Conservation (phyloP, 179 eudicot species). For the Corrigiola litoralis region DNA sequence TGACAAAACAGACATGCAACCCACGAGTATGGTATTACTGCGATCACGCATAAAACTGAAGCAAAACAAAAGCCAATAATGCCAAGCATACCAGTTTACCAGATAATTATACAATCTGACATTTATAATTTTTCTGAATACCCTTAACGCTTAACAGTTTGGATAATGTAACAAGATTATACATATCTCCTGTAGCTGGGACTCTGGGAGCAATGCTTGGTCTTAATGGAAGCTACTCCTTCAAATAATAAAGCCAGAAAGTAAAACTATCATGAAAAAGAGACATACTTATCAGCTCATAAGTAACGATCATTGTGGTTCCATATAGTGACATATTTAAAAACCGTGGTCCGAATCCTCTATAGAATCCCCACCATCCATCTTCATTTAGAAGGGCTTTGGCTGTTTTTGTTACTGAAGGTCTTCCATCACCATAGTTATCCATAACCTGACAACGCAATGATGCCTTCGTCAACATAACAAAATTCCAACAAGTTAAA, state of each 20-base stretch:
- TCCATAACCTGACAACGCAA: constrained; percentile 49
- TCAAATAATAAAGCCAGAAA: neutral
- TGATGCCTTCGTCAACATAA: neutral
- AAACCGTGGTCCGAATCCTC: constrained; percentile 80
- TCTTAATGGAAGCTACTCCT: too few relatives aligned
- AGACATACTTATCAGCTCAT: constrained; percentile 61
- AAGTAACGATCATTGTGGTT: constrained; percentile 76
- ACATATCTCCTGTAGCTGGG: too few relatives aligned
- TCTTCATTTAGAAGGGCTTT: constrained; percentile 55
- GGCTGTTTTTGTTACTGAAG: constrained; percentile 56
- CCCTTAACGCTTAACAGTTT: too few relatives aligned
- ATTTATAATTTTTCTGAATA: too few relatives aligned
- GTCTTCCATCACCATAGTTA: constrained; percentile 57
- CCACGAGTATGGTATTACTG: too few relatives aligned
- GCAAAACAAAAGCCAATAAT: too few relatives aligned
- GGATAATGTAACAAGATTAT: too few relatives aligned
- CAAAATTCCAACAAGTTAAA: neutral
- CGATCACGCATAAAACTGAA: too few relatives aligned
- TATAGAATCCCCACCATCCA: constrained; percentile 73
- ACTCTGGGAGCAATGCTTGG: too few relatives aligned
- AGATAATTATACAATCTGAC: too few relatives aligned
- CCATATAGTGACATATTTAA: constrained; percentile 81
- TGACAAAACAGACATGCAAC: too few relatives aligned
- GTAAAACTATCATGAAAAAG: neutral
- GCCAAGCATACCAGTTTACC: too few relatives aligned